Evolutionary conservation across 1,284 basidiomycete genomes (phyloP).

Genomic region (Ceratorhiza oryzae-sativae): DNA sequence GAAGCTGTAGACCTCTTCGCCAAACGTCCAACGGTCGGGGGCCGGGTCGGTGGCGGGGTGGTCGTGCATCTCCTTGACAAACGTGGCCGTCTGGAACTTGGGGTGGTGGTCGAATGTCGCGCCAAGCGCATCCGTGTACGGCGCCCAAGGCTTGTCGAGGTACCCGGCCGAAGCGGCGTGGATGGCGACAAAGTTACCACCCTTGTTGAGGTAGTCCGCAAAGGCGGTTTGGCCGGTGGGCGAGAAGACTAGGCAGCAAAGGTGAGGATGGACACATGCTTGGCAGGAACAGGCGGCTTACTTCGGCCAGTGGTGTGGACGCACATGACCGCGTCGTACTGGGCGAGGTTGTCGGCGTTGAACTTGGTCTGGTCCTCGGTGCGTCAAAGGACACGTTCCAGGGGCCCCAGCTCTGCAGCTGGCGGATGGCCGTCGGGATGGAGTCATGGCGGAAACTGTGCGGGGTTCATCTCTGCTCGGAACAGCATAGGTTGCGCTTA

Average conservation of each 20-base stretch:
- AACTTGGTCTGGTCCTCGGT: conserved; percentile 72
- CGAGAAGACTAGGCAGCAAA: not conserved
- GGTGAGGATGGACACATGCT: not conserved
- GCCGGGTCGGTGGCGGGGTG: conserved; percentile 72
- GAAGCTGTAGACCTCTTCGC: conserved; percentile 80
- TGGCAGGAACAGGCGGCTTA: conserved; percentile 58
- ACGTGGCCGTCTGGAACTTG: conserved; percentile 53
- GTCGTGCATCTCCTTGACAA: conserved; percentile 64
- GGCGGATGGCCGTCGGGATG: conserved; percentile 71
- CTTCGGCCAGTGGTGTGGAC: conserved; percentile 61
- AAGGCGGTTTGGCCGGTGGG: conserved; percentile 65
- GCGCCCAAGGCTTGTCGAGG: conserved; percentile 61
- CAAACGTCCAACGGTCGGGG: conserved; percentile 68
- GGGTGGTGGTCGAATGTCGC: conserved; percentile 60
- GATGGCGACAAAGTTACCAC: conserved; percentile 73
- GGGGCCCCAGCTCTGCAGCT: conserved; percentile 59
- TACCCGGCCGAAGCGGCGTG: conserved; percentile 76
- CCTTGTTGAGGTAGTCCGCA: conserved; percentile 67
- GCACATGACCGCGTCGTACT: conserved; percentile 74
- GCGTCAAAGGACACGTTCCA: conserved; percentile 65
- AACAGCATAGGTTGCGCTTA: not conserved
- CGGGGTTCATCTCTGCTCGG: too few species aligned
- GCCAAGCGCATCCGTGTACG: conserved; percentile 57
- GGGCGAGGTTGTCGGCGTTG: conserved; percentile 60
- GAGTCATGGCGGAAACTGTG: conserved; percentile 62